Evolutionary conservation across 768 basidiomycete species (phyloP), one percentile per base, ranked within the genome.

Genomic region (Agaricus sinodeliciosus): DNA sequence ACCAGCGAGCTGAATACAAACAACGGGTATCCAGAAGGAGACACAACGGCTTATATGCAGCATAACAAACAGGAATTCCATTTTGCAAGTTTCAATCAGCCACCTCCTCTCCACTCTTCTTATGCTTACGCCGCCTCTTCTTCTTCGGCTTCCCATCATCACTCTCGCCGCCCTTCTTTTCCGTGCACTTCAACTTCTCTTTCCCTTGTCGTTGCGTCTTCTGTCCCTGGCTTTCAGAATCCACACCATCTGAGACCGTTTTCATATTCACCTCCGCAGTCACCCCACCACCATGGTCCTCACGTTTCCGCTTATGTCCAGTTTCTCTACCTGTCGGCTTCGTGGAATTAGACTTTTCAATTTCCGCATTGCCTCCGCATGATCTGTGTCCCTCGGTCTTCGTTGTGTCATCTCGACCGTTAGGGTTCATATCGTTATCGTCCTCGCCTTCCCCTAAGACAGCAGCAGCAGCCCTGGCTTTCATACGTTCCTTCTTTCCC

Each of bases 401-500:
- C 9, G 15, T 6, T 26, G 9, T 57, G 15, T 34, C 62, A 28
- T 49, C 58, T n/a, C 16, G 39, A 48, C 58, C 46, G 35, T 53
- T 47, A 52, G 16, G 58, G 58, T 42, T 59, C 60, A 9, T 45
- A 31, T 44, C 25, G 7, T 28, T 44, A 22, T 28, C 27, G 34
- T 26, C 16, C 19, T 31, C 34, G 19, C 34, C 3, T 25, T 22
- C 53, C 73, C 74, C 34, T 66, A 60, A 27, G 94, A 63, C 64
- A 74, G 81, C 55, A 40, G 35, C 44, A 13, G 37, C 51, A 3
- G 46, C 36, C 40, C 51, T 59, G 27, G 43, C 27, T 44, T 35
- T 59, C 58, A 59, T 48, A 12, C 28, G 43, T 47, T 59, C 58
- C 65, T 77, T 78, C 69, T 71, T 77, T 39, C 66, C 64, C 47